Conservation (phyloP, 192 early-diverging fungal genomes). For the Rhizoclosmatium globosum region DNA sequence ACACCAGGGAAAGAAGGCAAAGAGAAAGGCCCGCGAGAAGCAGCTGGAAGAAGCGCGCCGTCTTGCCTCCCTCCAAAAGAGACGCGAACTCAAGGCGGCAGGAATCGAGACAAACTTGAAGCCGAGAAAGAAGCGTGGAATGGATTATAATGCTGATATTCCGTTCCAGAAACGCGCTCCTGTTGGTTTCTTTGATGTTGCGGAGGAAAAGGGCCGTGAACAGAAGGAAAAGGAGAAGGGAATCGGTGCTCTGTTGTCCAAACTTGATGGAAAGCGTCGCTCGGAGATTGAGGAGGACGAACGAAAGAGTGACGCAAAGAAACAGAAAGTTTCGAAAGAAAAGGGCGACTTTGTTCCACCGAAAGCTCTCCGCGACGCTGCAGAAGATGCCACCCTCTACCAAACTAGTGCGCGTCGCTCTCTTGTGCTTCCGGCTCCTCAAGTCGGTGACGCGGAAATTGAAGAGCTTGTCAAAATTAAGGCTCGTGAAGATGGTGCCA, state of each 20-base stretch:
- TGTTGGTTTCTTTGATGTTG: constrained; percentile 92
- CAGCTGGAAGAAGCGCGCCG: constrained; percentile 96
- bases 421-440: constrained; percentile 87
- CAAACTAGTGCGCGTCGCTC: constrained; percentile 70
- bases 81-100: constrained; percentile 95
- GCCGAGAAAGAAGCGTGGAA: constrained; percentile 68
- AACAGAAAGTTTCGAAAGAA: constrained; percentile 59
- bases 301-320: constrained; percentile 80
- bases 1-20: constrained; percentile 99
- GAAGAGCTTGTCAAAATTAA: constrained; percentile 94
- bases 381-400: constrained; percentile 53
- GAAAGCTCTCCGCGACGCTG: constrained; percentile 71
- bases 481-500: constrained; percentile 77
- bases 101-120: constrained; percentile 81
- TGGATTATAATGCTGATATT: constrained; percentile 98
- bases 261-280: constrained; percentile 87
- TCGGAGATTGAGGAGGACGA: constrained; percentile 85
- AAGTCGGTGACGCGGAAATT: constrained; percentile 89
- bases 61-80: constrained; percentile 89
- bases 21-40: constrained; percentile 97
- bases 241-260: constrained; percentile 76
- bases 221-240: constrained; percentile 65
- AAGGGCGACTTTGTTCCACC: constrained; percentile 72
- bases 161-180: constrained; percentile 91
- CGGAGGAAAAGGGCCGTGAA: constrained; percentile 80